Percentiles rank a stretch among this genome's conserved stretches.
These are phyloP conservation scores for Rhizophagus sp. DNA, from an alignment of 192 early-diverging fungal genomes.

Conservation along the genomic window DNA sequence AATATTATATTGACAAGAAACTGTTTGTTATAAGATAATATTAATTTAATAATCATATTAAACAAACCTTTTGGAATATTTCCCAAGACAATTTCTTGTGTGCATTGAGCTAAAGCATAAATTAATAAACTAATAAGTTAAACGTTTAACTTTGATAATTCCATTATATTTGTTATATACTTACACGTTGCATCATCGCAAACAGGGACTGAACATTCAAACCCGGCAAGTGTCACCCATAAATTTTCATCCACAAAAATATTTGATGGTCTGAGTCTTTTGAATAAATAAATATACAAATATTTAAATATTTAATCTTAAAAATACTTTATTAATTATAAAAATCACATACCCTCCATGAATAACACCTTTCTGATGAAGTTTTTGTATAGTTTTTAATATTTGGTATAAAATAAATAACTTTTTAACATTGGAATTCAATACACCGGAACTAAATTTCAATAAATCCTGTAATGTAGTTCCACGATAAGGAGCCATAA, in stretches of 20 bases:
- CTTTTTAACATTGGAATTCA: conserved; percentile 60
- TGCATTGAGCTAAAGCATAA: background rate
- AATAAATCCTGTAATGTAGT: conserved; percentile 59
- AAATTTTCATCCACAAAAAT: conserved; percentile 61
- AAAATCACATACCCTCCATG: conserved; percentile 48
- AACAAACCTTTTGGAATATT: conserved; percentile 40
- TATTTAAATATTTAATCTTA: background rate
- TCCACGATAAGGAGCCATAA: conserved; percentile 51
- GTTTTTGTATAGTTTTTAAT: conserved; percentile 45
- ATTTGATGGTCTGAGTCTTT: conserved; percentile 50
- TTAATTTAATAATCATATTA: background rate
- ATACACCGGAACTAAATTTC: conserved; percentile 58
- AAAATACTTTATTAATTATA: background rate
- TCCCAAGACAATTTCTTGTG: background rate
- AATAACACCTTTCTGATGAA: conserved; percentile 57
- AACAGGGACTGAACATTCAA: conserved; percentile 47
- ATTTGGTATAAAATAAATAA: conserved; percentile 64
- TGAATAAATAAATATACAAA: background rate
- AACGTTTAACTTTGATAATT: background rate
- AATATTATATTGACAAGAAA: background rate
- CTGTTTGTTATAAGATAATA: background rate
- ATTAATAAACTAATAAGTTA: background rate
- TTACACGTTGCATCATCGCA: background rate
- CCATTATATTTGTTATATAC: background rate
- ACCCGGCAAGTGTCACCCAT: conserved; percentile 57